A percentile compares a stretch with the other conserved stretches of the same genome.
Evolutionary conservation across 2,329 filamentous ascomycete species (phyloP).

Genomic region (Parascedosporium putredinis): DNA sequence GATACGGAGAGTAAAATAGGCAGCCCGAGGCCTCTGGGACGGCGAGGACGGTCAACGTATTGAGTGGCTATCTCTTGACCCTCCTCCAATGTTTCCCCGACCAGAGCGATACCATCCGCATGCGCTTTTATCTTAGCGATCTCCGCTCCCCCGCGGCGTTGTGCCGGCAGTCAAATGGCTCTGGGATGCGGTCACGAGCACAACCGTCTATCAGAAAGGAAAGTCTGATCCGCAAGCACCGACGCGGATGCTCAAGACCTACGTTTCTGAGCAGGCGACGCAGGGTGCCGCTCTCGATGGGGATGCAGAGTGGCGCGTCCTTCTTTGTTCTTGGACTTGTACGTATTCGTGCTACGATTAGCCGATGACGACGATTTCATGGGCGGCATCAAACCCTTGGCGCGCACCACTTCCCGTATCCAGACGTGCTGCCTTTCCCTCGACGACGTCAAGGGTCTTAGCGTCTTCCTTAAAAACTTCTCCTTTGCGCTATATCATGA

Average conservation of each 20-base stretch:
- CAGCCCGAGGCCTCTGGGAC: conserved; percentile 52
- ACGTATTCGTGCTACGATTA: conserved; percentile 82
- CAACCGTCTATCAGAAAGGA: conserved; percentile 17
- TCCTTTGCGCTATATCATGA: conserved; percentile 86
- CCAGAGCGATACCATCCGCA: conserved; percentile 77
- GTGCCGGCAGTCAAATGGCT: conserved; percentile 71
- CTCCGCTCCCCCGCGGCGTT: conserved; percentile 31
- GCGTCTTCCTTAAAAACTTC: conserved; percentile 79
- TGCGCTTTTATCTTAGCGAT: conserved; percentile 81
- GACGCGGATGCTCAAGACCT: conserved; percentile 14
- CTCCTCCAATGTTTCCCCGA: conserved; percentile 76
- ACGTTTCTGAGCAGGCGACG: conserved; percentile 11
- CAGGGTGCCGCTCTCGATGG: conserved; percentile 8
- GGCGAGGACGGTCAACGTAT: not conserved
- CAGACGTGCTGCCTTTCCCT: conserved; percentile 59
- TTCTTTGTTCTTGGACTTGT: conserved; percentile 89
- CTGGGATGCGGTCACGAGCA: conserved; percentile 53
- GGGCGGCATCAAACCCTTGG: conserved; percentile 37
- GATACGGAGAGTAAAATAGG: not conserved
- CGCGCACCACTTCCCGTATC: conserved; percentile 32
- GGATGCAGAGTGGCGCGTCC: conserved; percentile 70
- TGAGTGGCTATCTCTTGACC: conserved; percentile 59
- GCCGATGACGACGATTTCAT: conserved; percentile 98
- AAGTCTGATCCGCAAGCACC: conserved; percentile 9
- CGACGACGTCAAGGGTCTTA: conserved; percentile 61